Percentiles rank a stretch among this genome's conserved stretches.
Conservation (phyloP, 139 green algal species). For the Klebsormidium nitens region DNA sequence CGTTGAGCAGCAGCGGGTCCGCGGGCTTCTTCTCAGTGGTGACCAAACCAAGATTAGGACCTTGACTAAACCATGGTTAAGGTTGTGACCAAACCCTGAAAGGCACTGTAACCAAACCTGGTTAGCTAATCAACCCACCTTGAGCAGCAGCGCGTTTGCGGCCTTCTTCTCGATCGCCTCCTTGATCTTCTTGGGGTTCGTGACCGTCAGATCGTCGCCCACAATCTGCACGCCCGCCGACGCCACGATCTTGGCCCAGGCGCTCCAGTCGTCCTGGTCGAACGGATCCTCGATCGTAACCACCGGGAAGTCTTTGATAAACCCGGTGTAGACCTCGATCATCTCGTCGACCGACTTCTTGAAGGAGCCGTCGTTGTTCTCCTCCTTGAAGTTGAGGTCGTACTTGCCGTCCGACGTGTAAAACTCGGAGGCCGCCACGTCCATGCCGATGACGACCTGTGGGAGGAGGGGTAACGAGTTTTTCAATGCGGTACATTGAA, state of each 20-base stretch:
- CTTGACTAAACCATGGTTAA: not conserved
- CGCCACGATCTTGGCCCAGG: slow-evolving; percentile 57
- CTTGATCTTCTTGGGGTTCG: slow-evolving; percentile 84
- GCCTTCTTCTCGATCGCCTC: slow-evolving; percentile 85
- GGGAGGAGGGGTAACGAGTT: too few relatives aligned
- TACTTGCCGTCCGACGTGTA: slow-evolving; percentile 81
- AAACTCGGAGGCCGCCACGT: slow-evolving; percentile 93
- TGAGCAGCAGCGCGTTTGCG: slow-evolving; percentile 94
- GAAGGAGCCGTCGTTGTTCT: slow-evolving; percentile 70
- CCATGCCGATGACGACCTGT: slow-evolving; percentile 93
- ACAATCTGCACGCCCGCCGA: slow-evolving; percentile 79
- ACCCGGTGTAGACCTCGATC: slow-evolving; percentile 81
- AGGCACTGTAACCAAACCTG: not conserved
- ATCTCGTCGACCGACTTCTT: slow-evolving; percentile 77
- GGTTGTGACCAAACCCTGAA: not conserved
- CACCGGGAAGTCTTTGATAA: slow-evolving; percentile 81
- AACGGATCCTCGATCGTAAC: slow-evolving; percentile 97
- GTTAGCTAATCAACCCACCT: slow-evolving; percentile 52
- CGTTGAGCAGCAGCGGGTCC: not conserved
- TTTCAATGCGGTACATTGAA: too few relatives aligned
- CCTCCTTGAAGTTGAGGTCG: slow-evolving; percentile 92
- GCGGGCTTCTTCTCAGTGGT: not conserved
- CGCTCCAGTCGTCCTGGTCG: slow-evolving; percentile 94
- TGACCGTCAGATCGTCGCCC: slow-evolving; percentile 93
- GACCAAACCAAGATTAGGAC: slow-evolving; percentile 50